Percentiles rank a stretch among this genome's conserved stretches.
Evolutionary conservation across 805 yeast species (phyloP).

Genomic region (Cyberlindnera subsufficiens): DNA sequence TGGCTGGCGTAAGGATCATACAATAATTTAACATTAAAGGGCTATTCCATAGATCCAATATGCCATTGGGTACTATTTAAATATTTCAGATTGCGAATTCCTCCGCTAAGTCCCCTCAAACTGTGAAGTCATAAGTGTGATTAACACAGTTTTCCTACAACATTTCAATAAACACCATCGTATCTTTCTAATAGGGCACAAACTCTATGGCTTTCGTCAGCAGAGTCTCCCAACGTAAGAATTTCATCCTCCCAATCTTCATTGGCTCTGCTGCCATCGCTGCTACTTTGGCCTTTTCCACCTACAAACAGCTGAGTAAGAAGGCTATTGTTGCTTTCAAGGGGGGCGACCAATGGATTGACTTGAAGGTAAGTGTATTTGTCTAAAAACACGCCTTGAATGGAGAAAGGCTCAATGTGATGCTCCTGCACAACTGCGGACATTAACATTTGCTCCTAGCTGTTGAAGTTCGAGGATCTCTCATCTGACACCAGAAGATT

Average conservation of each 20-base stretch:
- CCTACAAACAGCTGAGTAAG: conserved; percentile 28
- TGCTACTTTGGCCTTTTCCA: conserved; percentile 25
- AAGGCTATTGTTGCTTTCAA: conserved; percentile 44
- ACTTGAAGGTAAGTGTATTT: conserved; percentile 39
- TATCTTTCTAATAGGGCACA: too few relatives aligned
- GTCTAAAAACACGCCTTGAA: too few relatives aligned
- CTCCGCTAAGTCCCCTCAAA: too few relatives aligned
- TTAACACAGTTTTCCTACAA: too few relatives aligned
- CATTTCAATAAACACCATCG: too few relatives aligned
- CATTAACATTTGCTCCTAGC: conserved; percentile 5
- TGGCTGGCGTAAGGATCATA: too few relatives aligned
- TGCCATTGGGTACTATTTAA: too few relatives aligned
- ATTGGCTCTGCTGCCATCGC: conserved; percentile 45
- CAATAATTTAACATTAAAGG: too few relatives aligned
- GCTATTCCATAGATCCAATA: too few relatives aligned
- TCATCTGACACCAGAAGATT: conserved; percentile 63
- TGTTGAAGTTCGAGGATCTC: conserved; percentile 40
- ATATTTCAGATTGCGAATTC: too few relatives aligned
- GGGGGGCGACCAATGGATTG: conserved; percentile 68
- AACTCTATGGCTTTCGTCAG: conserved; percentile 20
- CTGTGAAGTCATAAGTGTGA: too few relatives aligned
- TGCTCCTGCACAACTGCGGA: background rate
- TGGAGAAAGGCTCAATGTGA: too few relatives aligned
- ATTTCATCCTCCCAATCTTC: conserved; percentile 30
- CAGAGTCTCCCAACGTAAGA: conserved; percentile 16